A percentile compares a stretch with the other conserved stretches of the same genome.
Evolutionary conservation across 371 early-diverging fungal genomes (phyloP).

Genomic region (Rhizopus microsporus): DNA sequence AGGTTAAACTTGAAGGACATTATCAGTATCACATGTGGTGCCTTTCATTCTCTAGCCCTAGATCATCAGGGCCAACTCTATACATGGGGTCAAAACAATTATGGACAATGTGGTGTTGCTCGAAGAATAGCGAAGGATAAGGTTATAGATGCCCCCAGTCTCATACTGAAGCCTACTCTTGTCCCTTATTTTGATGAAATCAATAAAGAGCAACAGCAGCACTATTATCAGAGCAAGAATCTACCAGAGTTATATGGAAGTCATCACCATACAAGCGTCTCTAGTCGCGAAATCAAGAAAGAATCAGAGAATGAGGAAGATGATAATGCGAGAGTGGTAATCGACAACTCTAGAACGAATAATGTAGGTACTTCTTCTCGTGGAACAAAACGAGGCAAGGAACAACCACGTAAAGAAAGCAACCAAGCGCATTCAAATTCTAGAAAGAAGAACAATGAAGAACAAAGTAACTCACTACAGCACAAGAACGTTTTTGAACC

Average conservation of each 20-base stretch:
- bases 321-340: too few relatives aligned
- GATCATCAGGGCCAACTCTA: slow-evolving; percentile 65
- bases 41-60: slow-evolving; percentile 84
- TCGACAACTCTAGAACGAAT: too few relatives aligned
- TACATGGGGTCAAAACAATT: slow-evolving; percentile 95
- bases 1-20: slow-evolving; percentile 58
- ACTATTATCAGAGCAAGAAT: too few relatives aligned
- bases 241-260: too few relatives aligned
- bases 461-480: slow-evolving; percentile 44
- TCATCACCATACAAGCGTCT: too few relatives aligned
- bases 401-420: too few relatives aligned
- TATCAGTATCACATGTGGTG: slow-evolving; percentile 72
- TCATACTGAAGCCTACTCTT: slow-evolving; percentile 42
- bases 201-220: too few relatives aligned
- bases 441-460: background rate
- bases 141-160: slow-evolving; percentile 11
- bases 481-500: slow-evolving; percentile 23
- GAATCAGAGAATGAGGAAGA: too few relatives aligned
- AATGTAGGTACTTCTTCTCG: too few relatives aligned
- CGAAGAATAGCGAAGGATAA: slow-evolving; percentile 10
- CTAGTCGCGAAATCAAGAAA: too few relatives aligned
- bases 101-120: slow-evolving; percentile 82
- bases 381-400: too few relatives aligned
- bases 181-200: background rate
- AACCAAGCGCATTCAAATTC: background rate